Conservation (phyloP, 1,139 yeast genomes). For the Suhomyces atakaporum region DNA sequence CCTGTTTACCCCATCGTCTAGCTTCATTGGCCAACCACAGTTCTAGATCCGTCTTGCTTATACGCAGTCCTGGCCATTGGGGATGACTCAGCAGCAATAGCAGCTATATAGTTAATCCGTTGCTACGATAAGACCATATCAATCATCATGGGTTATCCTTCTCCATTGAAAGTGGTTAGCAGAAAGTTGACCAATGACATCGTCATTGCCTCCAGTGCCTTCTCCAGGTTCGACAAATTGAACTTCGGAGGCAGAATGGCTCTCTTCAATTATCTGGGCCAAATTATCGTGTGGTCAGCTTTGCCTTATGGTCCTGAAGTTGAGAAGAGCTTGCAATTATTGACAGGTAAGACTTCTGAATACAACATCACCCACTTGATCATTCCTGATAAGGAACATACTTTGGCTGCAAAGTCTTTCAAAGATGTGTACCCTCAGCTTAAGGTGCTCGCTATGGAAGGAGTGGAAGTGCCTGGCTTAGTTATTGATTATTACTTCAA, state of each 20-base stretch:
- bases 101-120: too few species aligned
- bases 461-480: conserved; percentile 24
- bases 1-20: too few species aligned
- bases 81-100: too few species aligned
- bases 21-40: too few species aligned
- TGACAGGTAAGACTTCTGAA: conserved; percentile 28
- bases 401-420: conserved; percentile 57
- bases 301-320: conserved; percentile 58
- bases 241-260: conserved; percentile 68
- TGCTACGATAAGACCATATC: too few species aligned
- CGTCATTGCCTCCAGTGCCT: conserved; percentile 52
- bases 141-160: conserved; percentile 36
- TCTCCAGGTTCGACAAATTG: conserved; percentile 40
- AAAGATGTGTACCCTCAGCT: conserved; percentile 48
- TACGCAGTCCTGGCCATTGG: too few species aligned
- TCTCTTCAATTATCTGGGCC: conserved; percentile 39
- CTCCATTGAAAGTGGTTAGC: conserved; percentile 39
- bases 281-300: conserved; percentile 60
- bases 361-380: conserved; percentile 45
- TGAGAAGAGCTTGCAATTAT: conserved; percentile 38
- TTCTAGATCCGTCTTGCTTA: too few species aligned
- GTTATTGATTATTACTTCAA: conserved; percentile 38
- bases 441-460: conserved; percentile 53
- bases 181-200: conserved; percentile 49
- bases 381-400: conserved; percentile 58